Percentiles rank a stretch among this genome's conserved stretches.
These are phyloP conservation scores for Cucurbita argyrosperma DNA, from an alignment of 306 rosid genomes.

Conservation along the genomic window DNA sequence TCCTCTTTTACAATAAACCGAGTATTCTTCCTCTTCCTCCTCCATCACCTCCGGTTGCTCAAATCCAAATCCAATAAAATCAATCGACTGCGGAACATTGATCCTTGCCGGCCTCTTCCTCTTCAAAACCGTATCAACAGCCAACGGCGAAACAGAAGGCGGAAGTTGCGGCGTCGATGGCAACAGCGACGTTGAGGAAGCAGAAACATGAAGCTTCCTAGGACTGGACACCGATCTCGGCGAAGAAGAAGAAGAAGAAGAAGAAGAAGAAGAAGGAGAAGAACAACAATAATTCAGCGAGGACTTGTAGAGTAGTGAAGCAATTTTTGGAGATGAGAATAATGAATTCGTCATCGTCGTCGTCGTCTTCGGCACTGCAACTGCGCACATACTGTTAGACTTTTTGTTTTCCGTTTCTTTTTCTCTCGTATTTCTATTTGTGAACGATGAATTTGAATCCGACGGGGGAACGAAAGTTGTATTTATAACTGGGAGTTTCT, in stretches of 20 bases:
- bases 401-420: neutral
- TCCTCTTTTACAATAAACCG: conserved; percentile 43
- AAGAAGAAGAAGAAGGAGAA: neutral
- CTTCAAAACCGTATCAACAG: conserved; percentile 18
- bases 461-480: neutral
- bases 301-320: conserved; percentile 16
- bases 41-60: conserved; percentile 23
- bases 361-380: conserved; percentile 12
- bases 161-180: neutral
- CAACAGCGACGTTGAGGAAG: neutral
- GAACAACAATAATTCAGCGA: neutral
- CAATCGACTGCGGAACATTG: conserved; percentile 7
- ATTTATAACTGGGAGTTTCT: neutral
- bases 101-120: conserved; percentile 37
- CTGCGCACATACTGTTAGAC: conserved; percentile 16
- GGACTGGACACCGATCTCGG: conserved; percentile 12
- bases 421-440: neutral
- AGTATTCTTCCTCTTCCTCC: conserved; percentile 30
- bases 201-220: conserved; percentile 10
- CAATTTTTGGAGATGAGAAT: conserved; percentile 25
- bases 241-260: conserved; percentile 15
- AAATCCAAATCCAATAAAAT: conserved; percentile 5
- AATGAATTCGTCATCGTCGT: conserved; percentile 10
- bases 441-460: neutral
- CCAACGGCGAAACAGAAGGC: neutral